Conservation (phyloP, 2,329 filamentous ascomycete genomes). For the Pseudocercospora fijiensis region DNA sequence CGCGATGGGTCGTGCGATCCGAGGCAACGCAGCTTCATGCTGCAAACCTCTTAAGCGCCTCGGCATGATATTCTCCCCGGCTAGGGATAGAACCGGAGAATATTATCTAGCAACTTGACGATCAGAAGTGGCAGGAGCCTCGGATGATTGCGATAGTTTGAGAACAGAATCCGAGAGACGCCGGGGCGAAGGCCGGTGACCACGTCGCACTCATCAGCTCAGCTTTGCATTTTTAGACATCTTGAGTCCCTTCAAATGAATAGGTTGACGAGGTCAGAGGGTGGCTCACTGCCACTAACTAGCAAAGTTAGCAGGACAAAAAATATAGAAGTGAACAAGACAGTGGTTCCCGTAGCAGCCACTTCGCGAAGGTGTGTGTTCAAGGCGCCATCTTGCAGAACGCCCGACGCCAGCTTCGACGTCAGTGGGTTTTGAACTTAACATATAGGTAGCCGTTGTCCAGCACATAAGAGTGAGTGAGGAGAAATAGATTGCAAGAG, state of each 20-base stretch:
- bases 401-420: not conserved
- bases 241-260: not conserved
- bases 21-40: not conserved
- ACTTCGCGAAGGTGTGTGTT: not conserved
- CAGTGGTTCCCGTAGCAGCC: not conserved
- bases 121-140: not conserved
- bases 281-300: not conserved
- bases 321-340: not conserved
- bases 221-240: too few species aligned
- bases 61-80: not conserved
- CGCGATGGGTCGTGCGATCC: not conserved
- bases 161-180: not conserved
- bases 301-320: not conserved
- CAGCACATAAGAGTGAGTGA: not conserved
- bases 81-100: not conserved
- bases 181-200: not conserved
- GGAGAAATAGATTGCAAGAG: not conserved
- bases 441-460: not conserved
- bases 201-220: not conserved
- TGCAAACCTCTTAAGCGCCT: not conserved
- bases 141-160: not conserved
- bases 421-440: not conserved
- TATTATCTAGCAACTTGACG: slow-evolving; percentile 5
- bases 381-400: not conserved
- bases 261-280: not conserved